Conservation (phyloP, 345 rosid genomes). For the Dovyalis caffra region DNA sequence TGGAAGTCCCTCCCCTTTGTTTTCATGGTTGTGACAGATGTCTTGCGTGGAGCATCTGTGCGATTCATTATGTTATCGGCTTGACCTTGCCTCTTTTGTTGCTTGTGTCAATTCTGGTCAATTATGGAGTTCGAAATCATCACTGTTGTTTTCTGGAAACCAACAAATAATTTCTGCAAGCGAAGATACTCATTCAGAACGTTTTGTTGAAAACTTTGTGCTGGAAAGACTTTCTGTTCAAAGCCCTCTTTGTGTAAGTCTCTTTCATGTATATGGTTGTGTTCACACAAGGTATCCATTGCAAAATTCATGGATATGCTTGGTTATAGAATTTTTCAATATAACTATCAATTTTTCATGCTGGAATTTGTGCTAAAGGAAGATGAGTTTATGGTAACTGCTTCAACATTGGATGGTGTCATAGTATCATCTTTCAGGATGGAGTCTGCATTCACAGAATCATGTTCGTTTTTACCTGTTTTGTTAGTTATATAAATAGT, state of each 20-base stretch:
- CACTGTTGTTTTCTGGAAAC: slow-evolving; percentile 61
- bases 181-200: slow-evolving; percentile 57
- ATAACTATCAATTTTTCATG: neutral
- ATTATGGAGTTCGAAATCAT: slow-evolving; percentile 70
- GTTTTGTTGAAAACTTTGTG: slow-evolving; percentile 90
- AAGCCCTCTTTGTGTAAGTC: slow-evolving; percentile 85
- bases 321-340: neutral
- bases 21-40: slow-evolving; percentile 46
- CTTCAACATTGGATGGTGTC: neutral
- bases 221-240: slow-evolving; percentile 94
- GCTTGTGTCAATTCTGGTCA: slow-evolving; percentile 83
- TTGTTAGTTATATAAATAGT: neutral
- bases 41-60: slow-evolving; percentile 88
- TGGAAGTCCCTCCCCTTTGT: neutral
- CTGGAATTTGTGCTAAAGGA: neutral
- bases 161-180: slow-evolving; percentile 34
- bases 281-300: neutral
- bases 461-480: neutral
- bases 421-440: neutral
- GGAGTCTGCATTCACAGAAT: neutral
- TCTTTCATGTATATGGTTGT: neutral
- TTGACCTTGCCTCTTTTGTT: slow-evolving; percentile 87
- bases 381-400: neutral
- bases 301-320: neutral
- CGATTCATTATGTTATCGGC: slow-evolving; percentile 74